Base-by-base conservation (phyloP, 495 filamentous ascomycete species). In the Penicillium atrosanguineum region DNA sequence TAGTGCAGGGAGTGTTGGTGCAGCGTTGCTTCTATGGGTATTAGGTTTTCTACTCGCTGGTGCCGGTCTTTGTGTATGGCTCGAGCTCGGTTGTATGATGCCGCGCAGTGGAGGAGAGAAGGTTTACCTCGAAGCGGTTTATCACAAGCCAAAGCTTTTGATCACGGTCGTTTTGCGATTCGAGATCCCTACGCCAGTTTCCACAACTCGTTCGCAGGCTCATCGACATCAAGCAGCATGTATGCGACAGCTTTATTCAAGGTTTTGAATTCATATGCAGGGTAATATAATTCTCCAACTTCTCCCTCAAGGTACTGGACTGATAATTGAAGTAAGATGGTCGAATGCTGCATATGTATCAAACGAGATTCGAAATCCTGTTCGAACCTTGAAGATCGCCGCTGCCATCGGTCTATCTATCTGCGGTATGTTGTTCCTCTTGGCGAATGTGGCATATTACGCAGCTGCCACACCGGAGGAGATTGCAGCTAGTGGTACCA, bases 101-200 rank as follows among this genome's bases (percentile, higher is more conserved):
- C 86, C 86, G 14, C 71, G 83, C 19, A 84, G 79, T 19, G 85
- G 86, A 6, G 87, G 85, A 23, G 77, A 81, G 41, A 89, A 89
- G 61, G 80, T 88, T 16, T 90, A 90, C 53, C 79, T 90, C 38
- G 86, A 91, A 56, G 87, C 83, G 47, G 84, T 81, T 0, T 91
- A 88, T 62, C 80, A 77, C 0, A 71, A 71, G 28, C 87, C 87
- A 0, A 78, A 78, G 11, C 83, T 86, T 52, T 71, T 91, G 21
- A 81, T 82, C 0, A 84, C 84, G 1, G 80, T 80, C 0, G 61
- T 89, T 16, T 89, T 44, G 83, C 84, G 6, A 75, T 84, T 0
- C 80, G 87, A 50, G 59, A 73, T 44, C 72, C 71, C 0, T 53
- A 68, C 21, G 56, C 62, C n/a, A 69, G 58, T 44, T 67, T 74